Conservation (phyloP, 257 asterid genomes). For the Handroanthus guayacan region DNA sequence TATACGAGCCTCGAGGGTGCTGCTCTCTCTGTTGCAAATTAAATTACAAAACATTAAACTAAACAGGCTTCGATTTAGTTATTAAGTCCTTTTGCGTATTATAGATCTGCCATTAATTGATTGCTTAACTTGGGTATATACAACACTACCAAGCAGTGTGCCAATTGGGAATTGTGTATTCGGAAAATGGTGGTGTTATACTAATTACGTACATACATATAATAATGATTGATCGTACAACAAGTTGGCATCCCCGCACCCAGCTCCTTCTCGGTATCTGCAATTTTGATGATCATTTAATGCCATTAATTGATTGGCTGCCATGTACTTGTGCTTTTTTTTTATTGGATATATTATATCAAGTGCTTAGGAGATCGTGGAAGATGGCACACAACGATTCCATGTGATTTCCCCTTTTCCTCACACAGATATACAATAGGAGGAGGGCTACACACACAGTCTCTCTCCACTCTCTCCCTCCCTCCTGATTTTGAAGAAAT, state of each 20-base stretch:
- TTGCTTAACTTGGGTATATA: constrained; percentile 10
- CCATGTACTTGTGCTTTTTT: constrained; percentile 35
- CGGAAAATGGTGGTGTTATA: too few relatives aligned
- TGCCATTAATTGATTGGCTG: constrained; percentile 32
- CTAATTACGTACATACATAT: neutral
- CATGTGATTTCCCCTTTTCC: constrained; percentile 47
- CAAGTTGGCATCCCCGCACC: neutral
- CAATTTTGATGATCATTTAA: constrained; percentile 36
- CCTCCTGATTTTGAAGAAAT: too few relatives aligned
- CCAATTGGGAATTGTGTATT: too few relatives aligned
- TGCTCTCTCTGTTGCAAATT: too few relatives aligned
- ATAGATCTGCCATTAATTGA: constrained; percentile 37
- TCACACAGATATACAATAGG: neutral
- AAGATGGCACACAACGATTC: constrained; percentile 53
- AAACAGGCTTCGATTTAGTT: neutral
- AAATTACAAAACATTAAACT: neutral
- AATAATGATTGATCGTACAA: neutral
- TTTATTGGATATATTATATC: constrained; percentile 23
- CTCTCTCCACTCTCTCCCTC: too few relatives aligned
- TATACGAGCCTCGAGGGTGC: neutral
- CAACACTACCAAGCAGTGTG: too few relatives aligned
- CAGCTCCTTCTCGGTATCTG: constrained; percentile 37
- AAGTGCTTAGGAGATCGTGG: constrained; percentile 53
- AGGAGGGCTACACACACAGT: neutral
- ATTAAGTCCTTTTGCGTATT: neutral